Conservation (phyloP, 2,329 filamentous ascomycete genomes). For the Aspergillus thermomutatus region DNA sequence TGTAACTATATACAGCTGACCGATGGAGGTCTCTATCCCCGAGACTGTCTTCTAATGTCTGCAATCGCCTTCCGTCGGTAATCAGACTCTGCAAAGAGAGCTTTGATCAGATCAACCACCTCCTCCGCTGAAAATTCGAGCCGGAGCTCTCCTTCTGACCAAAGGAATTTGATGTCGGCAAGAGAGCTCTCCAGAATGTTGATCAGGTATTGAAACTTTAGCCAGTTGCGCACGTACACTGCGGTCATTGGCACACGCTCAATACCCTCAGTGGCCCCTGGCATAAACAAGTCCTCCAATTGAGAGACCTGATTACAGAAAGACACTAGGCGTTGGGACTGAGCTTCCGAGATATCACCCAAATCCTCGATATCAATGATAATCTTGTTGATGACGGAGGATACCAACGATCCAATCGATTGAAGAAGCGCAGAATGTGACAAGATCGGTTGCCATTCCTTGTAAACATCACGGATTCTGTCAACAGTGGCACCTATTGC, state of each 20-base stretch:
- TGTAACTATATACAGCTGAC: conserved; percentile 1
- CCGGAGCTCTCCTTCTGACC: conserved; percentile 62
- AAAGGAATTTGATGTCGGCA: conserved; percentile 64
- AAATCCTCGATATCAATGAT: conserved; percentile 62
- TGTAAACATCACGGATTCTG: conserved; percentile 54
- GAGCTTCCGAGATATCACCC: conserved; percentile 61
- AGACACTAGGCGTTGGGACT: conserved; percentile 56
- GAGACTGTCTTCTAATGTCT: conserved; percentile 48
- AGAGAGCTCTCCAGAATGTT: conserved; percentile 62
- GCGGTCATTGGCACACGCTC: conserved; percentile 52
- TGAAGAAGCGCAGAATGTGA: conserved; percentile 61
- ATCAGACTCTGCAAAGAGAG: conserved; percentile 62
- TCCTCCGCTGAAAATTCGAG: conserved; percentile 61
- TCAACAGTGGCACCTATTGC: conserved; percentile 58
- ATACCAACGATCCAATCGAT: conserved; percentile 57
- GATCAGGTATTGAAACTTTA: conserved; percentile 62
- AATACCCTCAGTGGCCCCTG: conserved; percentile 33
- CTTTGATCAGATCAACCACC: conserved; percentile 61
- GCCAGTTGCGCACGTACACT: conserved; percentile 61
- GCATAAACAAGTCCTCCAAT: conserved; percentile 57
- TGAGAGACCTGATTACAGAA: conserved; percentile 56
- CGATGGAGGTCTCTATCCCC: conserved; percentile 10
- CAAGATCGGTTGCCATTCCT: conserved; percentile 56
- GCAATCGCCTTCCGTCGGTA: conserved; percentile 56
- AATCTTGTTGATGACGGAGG: conserved; percentile 56